Evolutionary conservation across 2,329 filamentous ascomycete species (phyloP), one percentile per base, ranked within the genome.

Genomic region (Claviceps lovelessii): DNA sequence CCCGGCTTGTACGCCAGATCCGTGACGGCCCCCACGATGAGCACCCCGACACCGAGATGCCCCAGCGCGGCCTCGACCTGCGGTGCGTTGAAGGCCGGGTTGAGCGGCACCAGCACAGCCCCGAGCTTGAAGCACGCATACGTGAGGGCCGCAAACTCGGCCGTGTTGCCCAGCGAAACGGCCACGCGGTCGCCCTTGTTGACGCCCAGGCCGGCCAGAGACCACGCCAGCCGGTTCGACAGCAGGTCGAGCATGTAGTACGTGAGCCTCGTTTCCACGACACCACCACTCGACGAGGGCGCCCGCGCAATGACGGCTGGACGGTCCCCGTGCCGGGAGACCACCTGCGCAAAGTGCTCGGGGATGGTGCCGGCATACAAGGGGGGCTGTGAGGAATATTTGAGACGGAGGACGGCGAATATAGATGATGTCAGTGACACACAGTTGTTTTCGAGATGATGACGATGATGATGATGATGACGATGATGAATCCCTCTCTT

Each of bases 81-180:
- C 5, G 73, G 68, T 4, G 81, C 76, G 61, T 89, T 95, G 74
- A 97, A 97, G 1, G 82, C 85, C 23, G 90, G 91, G 67, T 98
- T 97, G 29, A 97, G 72, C 0, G 91, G 93, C n/a, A 95, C 90
- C 58, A 97, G 74, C 52, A 97, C 81, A 29, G 88, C 91, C n/a
- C 93, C 93, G 10, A 97, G 78, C 70, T 97, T 97, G 74, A 91
- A 95, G 54, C 93, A 69, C 0, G 90, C 90, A 70, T 97, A 97
- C 6, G 86, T 91, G 23, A 93, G 77, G 51, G 85, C 84, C 3
- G 88, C 88, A 66, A 88, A 91, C 68, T 95, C 90, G 61, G 85
- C 74, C 46, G 83, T 84, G 69, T 95, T 97, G 17, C 91, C 91
- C 52, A 96, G 72, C 57, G 85, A 91, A 31, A 96, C 82, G 15